Evolutionary conservation across 371 early-diverging fungal species (phyloP), one percentile per base, ranked within the genome.

Genomic region (Actinomucor elegans): DNA sequence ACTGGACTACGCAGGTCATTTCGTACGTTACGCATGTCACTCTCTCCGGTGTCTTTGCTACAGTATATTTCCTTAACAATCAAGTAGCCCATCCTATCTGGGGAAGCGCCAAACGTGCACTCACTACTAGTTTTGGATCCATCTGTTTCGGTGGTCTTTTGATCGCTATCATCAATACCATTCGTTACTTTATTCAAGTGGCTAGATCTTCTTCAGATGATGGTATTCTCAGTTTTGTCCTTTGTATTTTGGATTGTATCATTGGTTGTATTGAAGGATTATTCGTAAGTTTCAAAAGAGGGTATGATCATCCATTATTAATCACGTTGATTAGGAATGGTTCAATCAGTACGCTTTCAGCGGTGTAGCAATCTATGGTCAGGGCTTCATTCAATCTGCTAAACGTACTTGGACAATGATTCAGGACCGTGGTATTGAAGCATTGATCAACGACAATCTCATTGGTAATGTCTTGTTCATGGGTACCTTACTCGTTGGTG

Each of bases 351-450:
- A 93, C 75, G 96, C 95, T 4, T 96, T 89, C 64, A 84, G 88
- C 20, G 86, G 94, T 54, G 83, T 96, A 3, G 97, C 97, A 38
- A 90, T 98, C 33, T 96, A 95, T 61, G 98, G 98, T 32, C 88
- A 92, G 66, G 80, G 89, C 18, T 97, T 89, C 65, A 76, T 89
- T 54, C 70, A 70, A 28, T 91, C 96, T 10, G 96, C 92, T 20
- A 80, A 80, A 51, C 87, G 88, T 40, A 94, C 96, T 0, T 97
- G 94, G 94, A 69, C 64, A 10, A 54, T 97, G 56, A 76, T 94
- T 59, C 85, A 90, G 71, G 82, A 85, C 58, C 85, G 90, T 38
- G 97, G 96, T 21, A 75, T 94, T 33, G 94, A 94, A 29, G 92
- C 93, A 1, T 68, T 94, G 52, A 88, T 94, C 61, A 97, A 96